These are phyloP conservation scores for Melaleuca alternifolia DNA, from an alignment of 345 rosid species.

Conservation along the genomic window DNA sequence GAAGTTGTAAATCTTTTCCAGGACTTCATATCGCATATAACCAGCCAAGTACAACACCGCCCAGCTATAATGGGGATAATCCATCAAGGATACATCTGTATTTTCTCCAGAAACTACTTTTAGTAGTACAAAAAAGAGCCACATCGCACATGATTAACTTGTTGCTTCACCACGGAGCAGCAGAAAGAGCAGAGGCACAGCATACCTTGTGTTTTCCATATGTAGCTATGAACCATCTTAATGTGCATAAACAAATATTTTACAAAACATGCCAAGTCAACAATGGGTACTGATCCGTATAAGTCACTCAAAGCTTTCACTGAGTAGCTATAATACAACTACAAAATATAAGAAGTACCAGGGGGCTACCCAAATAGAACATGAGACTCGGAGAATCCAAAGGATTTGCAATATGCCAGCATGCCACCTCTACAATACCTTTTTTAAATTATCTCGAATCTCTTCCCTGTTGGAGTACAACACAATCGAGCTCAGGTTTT, in stretches of 20 bases:
- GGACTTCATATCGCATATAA: not conserved
- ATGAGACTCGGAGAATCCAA: not conserved
- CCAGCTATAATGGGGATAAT: not conserved
- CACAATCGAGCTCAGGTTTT: conserved; percentile 88
- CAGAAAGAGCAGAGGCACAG: not conserved
- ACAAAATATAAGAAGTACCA: not conserved
- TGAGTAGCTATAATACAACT: not conserved
- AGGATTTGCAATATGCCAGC: not conserved
- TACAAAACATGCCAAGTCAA: not conserved
- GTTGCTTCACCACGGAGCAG: not conserved
- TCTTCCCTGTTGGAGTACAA: conserved; percentile 71
- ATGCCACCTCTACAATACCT: conserved; percentile 29
- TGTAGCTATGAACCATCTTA: not conserved
- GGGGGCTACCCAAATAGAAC: not conserved
- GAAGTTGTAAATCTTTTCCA: not conserved
- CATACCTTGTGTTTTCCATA: not conserved
- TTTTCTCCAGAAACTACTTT: not conserved
- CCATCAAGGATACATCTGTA: not conserved
- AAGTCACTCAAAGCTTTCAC: not conserved
- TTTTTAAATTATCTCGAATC: conserved; percentile 46
- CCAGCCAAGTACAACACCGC: not conserved
- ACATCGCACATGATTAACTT: not conserved
- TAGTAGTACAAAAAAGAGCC: not conserved
- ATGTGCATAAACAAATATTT: not conserved
- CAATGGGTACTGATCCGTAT: not conserved